Evolutionary conservation across 257 asterid species (phyloP).

Genomic region (Ballota nigra): DNA sequence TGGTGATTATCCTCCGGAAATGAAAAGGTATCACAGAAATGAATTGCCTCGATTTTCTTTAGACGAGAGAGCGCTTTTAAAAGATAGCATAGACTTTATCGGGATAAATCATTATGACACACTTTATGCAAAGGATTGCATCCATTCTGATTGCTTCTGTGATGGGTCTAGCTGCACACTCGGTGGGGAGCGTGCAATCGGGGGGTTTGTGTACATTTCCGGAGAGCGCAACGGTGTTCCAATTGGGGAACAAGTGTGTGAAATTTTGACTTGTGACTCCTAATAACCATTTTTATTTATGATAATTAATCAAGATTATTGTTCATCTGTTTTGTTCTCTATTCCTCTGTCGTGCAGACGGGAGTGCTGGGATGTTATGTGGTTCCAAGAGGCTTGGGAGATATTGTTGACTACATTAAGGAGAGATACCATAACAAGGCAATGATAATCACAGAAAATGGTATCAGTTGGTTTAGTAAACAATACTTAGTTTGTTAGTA

Average conservation of each 20-base stretch:
- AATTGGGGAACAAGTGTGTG: constrained; percentile 72
- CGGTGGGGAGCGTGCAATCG: constrained; percentile 54
- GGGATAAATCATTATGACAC: constrained; percentile 74
- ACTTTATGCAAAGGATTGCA: constrained; percentile 69
- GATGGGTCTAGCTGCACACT: constrained; percentile 34
- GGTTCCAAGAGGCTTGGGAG: constrained; percentile 70
- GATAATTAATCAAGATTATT: background rate
- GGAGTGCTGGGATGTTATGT: constrained; percentile 46
- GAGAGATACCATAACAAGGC: constrained; percentile 67
- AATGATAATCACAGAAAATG: constrained; percentile 70
- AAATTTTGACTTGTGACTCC: background rate
- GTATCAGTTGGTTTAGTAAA: too few relatives aligned
- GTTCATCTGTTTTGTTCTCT: background rate
- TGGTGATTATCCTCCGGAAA: constrained; percentile 82
- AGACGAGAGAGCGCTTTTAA: constrained; percentile 46
- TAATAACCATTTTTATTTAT: background rate
- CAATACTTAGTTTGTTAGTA: too few relatives aligned
- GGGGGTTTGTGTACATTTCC: constrained; percentile 46
- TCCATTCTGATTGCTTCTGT: constrained; percentile 48
- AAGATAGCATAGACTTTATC: constrained; percentile 58
- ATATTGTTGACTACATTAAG: constrained; percentile 46
- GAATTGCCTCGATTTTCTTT: constrained; percentile 56
- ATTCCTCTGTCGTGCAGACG: constrained; percentile 42
- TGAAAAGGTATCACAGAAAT: constrained; percentile 56
- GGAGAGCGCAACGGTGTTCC: constrained; percentile 51